phyloP scores from a whole-genome alignment of 1,284 basidiomycete species.

The Ustilago nuda region DNA sequence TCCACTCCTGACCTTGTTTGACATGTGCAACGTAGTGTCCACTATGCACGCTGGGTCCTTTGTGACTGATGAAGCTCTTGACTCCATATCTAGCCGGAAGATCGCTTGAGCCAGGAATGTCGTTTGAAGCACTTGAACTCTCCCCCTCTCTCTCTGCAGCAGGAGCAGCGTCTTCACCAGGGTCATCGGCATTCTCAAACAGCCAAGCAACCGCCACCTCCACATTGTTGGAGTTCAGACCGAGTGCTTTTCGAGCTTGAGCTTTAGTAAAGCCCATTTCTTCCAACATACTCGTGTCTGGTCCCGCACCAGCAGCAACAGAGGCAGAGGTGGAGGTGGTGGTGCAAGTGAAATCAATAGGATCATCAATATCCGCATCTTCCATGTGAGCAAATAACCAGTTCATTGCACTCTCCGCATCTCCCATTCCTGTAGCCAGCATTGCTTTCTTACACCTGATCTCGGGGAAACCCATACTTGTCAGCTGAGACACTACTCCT shows the following conservation, averaged over 20 bases:
- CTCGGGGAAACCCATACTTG: slow-evolving; percentile 65
- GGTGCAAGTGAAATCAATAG: slow-evolving; percentile 72
- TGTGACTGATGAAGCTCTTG: slow-evolving; percentile 95
- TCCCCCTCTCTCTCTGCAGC: slow-evolving; percentile 8
- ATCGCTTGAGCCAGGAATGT: slow-evolving; percentile 55
- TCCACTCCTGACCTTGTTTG: slow-evolving; percentile 65
- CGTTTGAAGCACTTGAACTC: slow-evolving; percentile 6
- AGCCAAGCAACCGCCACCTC: slow-evolving; percentile 95
- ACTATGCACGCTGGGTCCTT: slow-evolving; percentile 78
- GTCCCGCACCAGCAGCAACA: slow-evolving; percentile 60
- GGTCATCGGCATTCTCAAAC: slow-evolving; percentile 92
- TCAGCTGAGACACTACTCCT: slow-evolving; percentile 60
- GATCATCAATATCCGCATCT: slow-evolving; percentile 88
- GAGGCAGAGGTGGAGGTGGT: slow-evolving; percentile 36
- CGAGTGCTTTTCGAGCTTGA: slow-evolving; percentile 88
- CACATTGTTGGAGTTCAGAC: slow-evolving; percentile 81
- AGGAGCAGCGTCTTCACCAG: slow-evolving; percentile 74
- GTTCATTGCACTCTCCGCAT: slow-evolving; percentile 87
- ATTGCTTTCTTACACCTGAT: slow-evolving; percentile 73
- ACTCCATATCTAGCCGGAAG: slow-evolving; percentile 84
- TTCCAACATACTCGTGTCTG: slow-evolving; percentile 74
- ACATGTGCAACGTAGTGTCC: slow-evolving; percentile 94
- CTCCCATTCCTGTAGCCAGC: slow-evolving; percentile 80
- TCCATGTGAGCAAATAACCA: slow-evolving; percentile 97
- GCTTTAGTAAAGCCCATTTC: slow-evolving; percentile 93